Evolutionary conservation across 352 stramenopile genomes (phyloP).

Genomic region (Elongisporangium senticosum): DNA sequence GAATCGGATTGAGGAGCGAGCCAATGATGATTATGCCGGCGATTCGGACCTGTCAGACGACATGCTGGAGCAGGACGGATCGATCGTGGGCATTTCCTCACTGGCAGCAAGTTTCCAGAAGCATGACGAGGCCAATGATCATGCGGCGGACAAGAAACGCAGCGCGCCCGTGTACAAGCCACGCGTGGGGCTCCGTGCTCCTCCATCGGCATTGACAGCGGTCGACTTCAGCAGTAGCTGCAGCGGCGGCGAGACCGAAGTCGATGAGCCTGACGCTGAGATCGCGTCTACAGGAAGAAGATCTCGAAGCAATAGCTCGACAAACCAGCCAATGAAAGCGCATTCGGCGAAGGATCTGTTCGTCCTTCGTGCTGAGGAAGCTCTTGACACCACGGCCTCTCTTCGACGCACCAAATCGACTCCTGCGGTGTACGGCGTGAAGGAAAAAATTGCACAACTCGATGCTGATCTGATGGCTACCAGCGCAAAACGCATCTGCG

Average conservation of each 20-base stretch:
- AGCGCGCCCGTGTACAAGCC: constrained; percentile 36
- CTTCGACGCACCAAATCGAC: neutral
- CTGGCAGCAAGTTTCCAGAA: constrained; percentile 51
- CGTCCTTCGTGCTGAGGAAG: neutral
- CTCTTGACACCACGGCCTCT: neutral
- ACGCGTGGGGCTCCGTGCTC: constrained; percentile 5
- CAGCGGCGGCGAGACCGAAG: neutral
- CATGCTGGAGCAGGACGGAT: constrained; percentile 62
- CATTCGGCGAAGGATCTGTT: neutral
- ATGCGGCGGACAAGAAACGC: constrained; percentile 19
- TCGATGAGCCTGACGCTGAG: neutral
- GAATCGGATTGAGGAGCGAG: neutral
- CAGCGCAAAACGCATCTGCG: neutral
- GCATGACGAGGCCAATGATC: constrained; percentile 9
- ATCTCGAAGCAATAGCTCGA: neutral
- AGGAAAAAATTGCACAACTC: neutral
- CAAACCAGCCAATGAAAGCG: neutral
- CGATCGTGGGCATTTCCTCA: constrained; percentile 31
- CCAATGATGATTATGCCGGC: constrained; percentile 21
- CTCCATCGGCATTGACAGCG: constrained; percentile 10
- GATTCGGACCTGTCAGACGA: constrained; percentile 69
- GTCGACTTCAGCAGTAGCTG: constrained; percentile 16
- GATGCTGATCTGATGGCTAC: neutral
- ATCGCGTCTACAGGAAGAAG: neutral
- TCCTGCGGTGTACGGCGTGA: neutral